Evolutionary conservation across 352 stramenopile genomes (phyloP).

Genomic region (Globisporangium alternatum): DNA sequence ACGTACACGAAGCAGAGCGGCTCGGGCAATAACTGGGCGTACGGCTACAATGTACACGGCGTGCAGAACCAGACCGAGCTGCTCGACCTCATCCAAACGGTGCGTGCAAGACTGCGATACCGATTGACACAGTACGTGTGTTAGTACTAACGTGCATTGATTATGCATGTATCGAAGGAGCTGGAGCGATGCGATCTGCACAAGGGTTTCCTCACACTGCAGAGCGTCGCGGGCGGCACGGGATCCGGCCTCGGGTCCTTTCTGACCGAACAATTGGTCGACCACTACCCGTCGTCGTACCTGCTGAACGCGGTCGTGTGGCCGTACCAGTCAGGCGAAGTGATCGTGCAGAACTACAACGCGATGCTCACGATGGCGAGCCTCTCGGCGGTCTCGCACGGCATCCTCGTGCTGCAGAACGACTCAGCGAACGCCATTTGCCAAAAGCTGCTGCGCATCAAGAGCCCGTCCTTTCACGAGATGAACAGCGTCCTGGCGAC

Average conservation of each 20-base stretch:
- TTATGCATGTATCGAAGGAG: conserved; percentile 30
- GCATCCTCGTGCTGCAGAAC: conserved; percentile 75
- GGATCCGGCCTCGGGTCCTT: conserved; percentile 85
- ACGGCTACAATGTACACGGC: conserved; percentile 58
- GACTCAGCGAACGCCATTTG: conserved; percentile 59
- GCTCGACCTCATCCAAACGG: conserved; percentile 49
- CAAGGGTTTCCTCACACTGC: conserved; percentile 67
- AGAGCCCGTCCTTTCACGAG: conserved; percentile 52
- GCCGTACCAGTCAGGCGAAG: conserved; percentile 80
- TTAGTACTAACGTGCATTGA: not conserved
- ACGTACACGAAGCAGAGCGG: conserved; percentile 58
- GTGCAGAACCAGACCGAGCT: conserved; percentile 35
- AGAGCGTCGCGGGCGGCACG: conserved; percentile 86
- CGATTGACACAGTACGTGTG: not conserved
- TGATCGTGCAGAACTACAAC: conserved; percentile 91
- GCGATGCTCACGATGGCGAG: conserved; percentile 83
- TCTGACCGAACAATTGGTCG: conserved; percentile 66
- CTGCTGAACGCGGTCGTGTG: conserved; percentile 79
- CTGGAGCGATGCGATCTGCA: conserved; percentile 68
- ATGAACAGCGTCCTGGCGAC: conserved; percentile 66
- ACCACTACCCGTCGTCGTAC: conserved; percentile 51
- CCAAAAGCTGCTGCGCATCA: conserved; percentile 46
- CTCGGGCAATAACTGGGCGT: conserved; percentile 82
- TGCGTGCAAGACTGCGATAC: conserved; percentile 13
- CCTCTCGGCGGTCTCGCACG: conserved; percentile 52